Conservation (phyloP, 2,329 filamentous ascomycete species). For the Sclerotiophoma versabilis region DNA sequence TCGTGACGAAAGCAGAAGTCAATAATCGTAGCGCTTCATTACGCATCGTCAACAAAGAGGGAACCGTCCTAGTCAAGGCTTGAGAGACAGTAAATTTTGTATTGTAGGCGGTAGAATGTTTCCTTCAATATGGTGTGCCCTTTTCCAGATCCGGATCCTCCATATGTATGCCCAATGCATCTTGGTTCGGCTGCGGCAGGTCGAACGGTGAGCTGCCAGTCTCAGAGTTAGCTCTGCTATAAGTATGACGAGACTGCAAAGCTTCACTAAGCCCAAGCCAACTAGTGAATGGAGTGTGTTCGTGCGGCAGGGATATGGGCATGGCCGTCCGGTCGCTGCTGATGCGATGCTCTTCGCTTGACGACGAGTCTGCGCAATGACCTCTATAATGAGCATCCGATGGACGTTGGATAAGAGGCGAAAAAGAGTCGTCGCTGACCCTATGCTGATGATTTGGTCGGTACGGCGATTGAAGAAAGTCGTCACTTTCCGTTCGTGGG, state of each 20-base stretch:
- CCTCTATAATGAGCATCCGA: slow-evolving; percentile 13
- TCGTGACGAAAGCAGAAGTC: slow-evolving; percentile 35
- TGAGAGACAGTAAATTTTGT: background rate
- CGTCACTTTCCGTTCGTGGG: slow-evolving; percentile 22
- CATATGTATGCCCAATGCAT: slow-evolving; percentile 15
- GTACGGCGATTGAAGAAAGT: slow-evolving; percentile 5
- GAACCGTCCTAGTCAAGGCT: background rate
- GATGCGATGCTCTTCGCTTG: slow-evolving; percentile 4
- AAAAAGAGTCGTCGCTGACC: slow-evolving; percentile 12
- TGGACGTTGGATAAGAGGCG: slow-evolving; percentile 18
- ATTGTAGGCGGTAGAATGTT: background rate
- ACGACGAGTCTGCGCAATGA: slow-evolving; percentile 4
- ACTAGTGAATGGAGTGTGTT: background rate
- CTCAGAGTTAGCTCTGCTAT: slow-evolving; percentile 24
- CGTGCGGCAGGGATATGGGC: background rate
- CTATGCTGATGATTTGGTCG: background rate
- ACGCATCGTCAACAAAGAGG: slow-evolving; percentile 24
- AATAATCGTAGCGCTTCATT: background rate
- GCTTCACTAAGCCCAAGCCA: slow-evolving; percentile 14
- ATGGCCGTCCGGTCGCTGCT: background rate
- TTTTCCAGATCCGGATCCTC: slow-evolving; percentile 12
- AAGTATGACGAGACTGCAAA: slow-evolving; percentile 20
- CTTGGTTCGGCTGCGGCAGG: background rate
- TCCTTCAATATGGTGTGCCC: background rate
- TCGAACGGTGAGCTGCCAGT: slow-evolving; percentile 16